Evolutionary conservation across 257 asterid genomes (phyloP).

Genomic region (Scutellaria baicalensis): DNA sequence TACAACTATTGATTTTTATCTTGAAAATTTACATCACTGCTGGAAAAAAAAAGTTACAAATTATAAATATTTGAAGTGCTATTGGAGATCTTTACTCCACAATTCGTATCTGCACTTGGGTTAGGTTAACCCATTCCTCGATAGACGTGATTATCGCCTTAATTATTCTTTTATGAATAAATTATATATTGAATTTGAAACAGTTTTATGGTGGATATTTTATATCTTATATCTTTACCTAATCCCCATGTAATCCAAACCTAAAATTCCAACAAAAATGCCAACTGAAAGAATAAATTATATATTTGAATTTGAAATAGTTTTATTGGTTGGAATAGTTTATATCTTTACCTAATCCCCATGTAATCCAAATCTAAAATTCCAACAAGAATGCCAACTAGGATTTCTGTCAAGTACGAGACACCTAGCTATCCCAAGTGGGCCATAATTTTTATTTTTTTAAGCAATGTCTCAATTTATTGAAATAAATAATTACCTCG

Average conservation of each 20-base stretch:
- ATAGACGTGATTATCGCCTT: slow-evolving; percentile 35
- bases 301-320: too few species aligned
- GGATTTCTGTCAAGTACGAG: background rate
- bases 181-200: background rate
- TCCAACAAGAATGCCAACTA: slow-evolving; percentile 27
- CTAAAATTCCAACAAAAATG: slow-evolving; percentile 22
- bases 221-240: slow-evolving; percentile 17
- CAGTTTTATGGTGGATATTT: background rate
- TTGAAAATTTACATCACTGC: too few species aligned
- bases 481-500: background rate
- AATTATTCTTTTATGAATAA: slow-evolving; percentile 9
- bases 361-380: too few species aligned
- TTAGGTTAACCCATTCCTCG: slow-evolving; percentile 19
- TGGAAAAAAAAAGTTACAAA: too few species aligned
- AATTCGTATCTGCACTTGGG: slow-evolving; percentile 25
- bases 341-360: too few species aligned
- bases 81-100: too few species aligned
- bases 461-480: background rate
- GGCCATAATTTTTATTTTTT: background rate
- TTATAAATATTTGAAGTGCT: too few species aligned
- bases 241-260: slow-evolving; percentile 25
- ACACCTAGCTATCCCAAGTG: too few species aligned
- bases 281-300: too few species aligned
- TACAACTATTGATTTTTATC: too few species aligned
- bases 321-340: too few species aligned